Percentiles rank a stretch among this genome's conserved stretches.
Conservation (phyloP, 805 yeast genomes). For the Lipomyces mesembrius region DNA sequence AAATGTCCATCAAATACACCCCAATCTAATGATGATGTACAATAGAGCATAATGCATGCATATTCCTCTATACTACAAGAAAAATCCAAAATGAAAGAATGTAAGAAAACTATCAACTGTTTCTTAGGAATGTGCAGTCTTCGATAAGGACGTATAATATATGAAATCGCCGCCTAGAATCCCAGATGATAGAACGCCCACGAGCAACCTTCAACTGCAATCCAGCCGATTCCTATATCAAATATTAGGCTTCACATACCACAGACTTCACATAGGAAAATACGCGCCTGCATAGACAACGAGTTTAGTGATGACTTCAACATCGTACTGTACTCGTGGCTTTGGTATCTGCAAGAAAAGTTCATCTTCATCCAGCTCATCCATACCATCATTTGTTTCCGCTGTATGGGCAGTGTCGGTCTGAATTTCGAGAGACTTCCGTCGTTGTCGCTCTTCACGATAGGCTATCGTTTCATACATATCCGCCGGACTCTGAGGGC, state of each 20-base stretch:
- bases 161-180: neutral
- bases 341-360: constrained; percentile 40
- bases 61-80: neutral
- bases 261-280: neutral
- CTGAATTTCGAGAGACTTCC: constrained; percentile 23
- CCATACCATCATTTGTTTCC: constrained; percentile 12
- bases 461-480: constrained; percentile 48
- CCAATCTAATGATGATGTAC: neutral
- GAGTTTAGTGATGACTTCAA: constrained; percentile 76
- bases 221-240: constrained; percentile 52
- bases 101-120: constrained; percentile 4
- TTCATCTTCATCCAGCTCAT: constrained; percentile 35
- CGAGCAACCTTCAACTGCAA: constrained; percentile 47
- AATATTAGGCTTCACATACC: neutral
- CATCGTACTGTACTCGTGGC: constrained; percentile 61
- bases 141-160: neutral
- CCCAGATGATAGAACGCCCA: constrained; percentile 9
- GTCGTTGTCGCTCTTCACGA: constrained; percentile 40
- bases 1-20: neutral
- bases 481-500: constrained; percentile 52
- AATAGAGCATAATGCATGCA: neutral
- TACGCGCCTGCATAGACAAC: constrained; percentile 73
- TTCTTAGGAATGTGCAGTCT: neutral
- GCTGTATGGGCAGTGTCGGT: neutral
- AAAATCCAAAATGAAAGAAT: neutral